Base-by-base conservation (phyloP, 306 rosid genomes). In the Acacia crassicarpa region DNA sequence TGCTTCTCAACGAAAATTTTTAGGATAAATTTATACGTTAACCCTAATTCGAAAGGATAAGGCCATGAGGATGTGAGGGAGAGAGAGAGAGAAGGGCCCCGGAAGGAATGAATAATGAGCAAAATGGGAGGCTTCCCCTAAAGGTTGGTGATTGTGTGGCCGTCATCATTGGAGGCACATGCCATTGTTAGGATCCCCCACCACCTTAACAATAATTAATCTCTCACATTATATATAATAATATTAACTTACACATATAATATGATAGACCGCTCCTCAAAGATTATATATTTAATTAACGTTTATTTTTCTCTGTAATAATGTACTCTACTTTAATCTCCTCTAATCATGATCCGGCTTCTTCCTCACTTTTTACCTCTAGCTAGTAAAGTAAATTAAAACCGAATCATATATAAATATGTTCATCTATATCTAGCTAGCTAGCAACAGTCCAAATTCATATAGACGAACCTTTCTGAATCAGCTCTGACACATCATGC, bases 121-220 rank as follows among this genome's bases (percentile, higher is more conserved):
- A 73, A 46, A 79, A 67, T 79, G 78, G 77, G 82, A 84, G 88
- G 87, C 68, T 83, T 78, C 82, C 78, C 78, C 67, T 75, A 62
- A 63, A 72, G 87, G 78, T 83, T 83, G 89, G 87, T 84, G 79
- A 84, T 86, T 85, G 82, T 77, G 89, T 78, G 86, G 74, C 74
- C 79, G 41, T 79, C 83, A 87, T 90, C 65, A 89, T 91, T 88
- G 85, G 84, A 80, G 79, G 83, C 89, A 88, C 97, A 93, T 87
- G 92, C 89, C 16, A 25, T 43, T 3, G 83, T 75, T 87, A 82
- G 40, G 79, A 88, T 82, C 86, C 84, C 84, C 86, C 85, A 79
- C 88, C 92, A 84, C 80, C 82, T 85, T 67, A 44, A 62, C 81
- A 72, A 76, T 86, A 86, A 85, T 83, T 87, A 81, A 82, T 82